Percentiles rank a stretch among this genome's conserved stretches.
Evolutionary conservation across 371 early-diverging fungal genomes (phyloP).

Genomic region (Saksenaea oblongispora): DNA sequence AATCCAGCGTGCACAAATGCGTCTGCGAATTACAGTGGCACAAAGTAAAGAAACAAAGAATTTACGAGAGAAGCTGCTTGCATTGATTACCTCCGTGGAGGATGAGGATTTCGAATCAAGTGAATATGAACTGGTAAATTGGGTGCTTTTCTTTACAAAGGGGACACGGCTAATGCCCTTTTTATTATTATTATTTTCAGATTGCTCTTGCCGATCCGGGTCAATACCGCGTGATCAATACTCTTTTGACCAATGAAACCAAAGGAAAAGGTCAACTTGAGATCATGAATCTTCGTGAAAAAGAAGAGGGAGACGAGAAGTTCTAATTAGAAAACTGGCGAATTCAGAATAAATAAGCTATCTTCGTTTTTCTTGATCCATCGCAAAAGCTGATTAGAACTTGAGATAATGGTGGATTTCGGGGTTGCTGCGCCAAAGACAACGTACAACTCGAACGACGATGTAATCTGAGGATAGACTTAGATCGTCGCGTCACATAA

Average conservation of each 20-base stretch:
- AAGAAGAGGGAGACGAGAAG: slow-evolving; percentile 81
- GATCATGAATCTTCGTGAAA: slow-evolving; percentile 81
- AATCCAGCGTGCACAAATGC: slow-evolving; percentile 94
- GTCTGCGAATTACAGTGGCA: slow-evolving; percentile 74
- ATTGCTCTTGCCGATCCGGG: slow-evolving; percentile 92
- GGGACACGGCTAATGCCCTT: not conserved
- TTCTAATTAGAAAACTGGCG: slow-evolving; percentile 67
- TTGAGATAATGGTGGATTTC: slow-evolving; percentile 64
- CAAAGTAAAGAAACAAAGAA: slow-evolving; percentile 85
- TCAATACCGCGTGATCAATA: slow-evolving; percentile 80
- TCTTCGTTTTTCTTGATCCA: slow-evolving; percentile 81
- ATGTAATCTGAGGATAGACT: slow-evolving; percentile 52
- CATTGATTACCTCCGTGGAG: slow-evolving; percentile 75
- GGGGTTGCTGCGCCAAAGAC: slow-evolving; percentile 71
- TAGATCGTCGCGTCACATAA: not conserved
- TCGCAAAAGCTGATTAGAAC: slow-evolving; percentile 62
- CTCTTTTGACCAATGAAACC: slow-evolving; percentile 78
- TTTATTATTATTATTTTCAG: slow-evolving; percentile 46
- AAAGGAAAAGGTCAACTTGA: slow-evolving; percentile 89
- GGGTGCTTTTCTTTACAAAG: not conserved
- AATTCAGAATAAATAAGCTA: slow-evolving; percentile 66
- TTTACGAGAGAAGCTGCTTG: slow-evolving; percentile 74
- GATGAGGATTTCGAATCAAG: slow-evolving; percentile 82
- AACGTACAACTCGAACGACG: slow-evolving; percentile 71
- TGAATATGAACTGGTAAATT: slow-evolving; percentile 77